Evolutionary conservation across 176 grass and related monocot species (phyloP).

Genomic region (Triticum aestivum): IWGSC_CS_RefSeq_v2.1 NC_057796.1:468985033-468985532

Average conservation of each 20-base stretch:
- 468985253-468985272: not conserved
- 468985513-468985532: not conserved
- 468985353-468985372: not conserved
- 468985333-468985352: constrained; percentile 4
- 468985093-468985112: constrained; percentile 5
- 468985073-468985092: not conserved
- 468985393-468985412: not conserved
- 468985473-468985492: constrained; percentile 14
- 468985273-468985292: not conserved
- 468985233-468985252: not conserved
- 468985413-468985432: not conserved
- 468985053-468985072: not conserved
- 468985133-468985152: not conserved
- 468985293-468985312: constrained; percentile 11
- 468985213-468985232: not conserved
- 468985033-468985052: too few species aligned
- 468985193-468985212: not conserved
- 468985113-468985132: not conserved
- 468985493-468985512: not conserved
- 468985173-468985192: not conserved
- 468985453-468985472: not conserved
- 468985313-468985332: not conserved
- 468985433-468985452: not conserved
- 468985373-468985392: not conserved
- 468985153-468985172: not conserved